Evolutionary conservation across 768 basidiomycete genomes (phyloP).

Genomic region (Neoboletus brunneissimus): DNA sequence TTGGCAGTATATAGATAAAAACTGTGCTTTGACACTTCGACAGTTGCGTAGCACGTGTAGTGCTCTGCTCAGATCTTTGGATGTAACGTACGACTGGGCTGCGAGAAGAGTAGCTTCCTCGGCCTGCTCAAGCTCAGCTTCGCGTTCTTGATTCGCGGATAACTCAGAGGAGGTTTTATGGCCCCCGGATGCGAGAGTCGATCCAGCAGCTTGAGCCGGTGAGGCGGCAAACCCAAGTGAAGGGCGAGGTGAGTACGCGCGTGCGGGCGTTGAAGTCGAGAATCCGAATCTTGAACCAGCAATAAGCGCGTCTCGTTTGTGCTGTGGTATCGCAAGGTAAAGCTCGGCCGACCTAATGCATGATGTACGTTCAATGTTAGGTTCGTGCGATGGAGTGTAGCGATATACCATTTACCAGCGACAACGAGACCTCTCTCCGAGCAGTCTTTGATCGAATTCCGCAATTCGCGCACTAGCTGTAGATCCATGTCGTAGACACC

Average conservation of each 20-base stretch:
- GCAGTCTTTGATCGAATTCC: slow-evolving; percentile 67
- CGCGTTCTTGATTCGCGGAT: slow-evolving; percentile 33
- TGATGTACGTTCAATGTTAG: slow-evolving; percentile 15
- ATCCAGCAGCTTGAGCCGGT: slow-evolving; percentile 30
- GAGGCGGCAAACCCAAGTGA: slow-evolving; percentile 35
- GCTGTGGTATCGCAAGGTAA: slow-evolving; percentile 53
- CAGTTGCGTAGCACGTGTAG: slow-evolving; percentile 62
- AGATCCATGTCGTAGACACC: slow-evolving; percentile 37
- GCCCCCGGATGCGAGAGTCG: slow-evolving; percentile 26
- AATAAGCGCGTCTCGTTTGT: slow-evolving; percentile 39
- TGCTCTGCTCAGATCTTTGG: slow-evolving; percentile 76
- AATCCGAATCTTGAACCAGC: slow-evolving; percentile 36
- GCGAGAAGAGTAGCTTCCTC: slow-evolving; percentile 74
- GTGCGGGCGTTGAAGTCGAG: slow-evolving; percentile 60
- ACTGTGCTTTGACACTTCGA: slow-evolving; percentile 68
- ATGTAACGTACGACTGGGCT: slow-evolving; percentile 70
- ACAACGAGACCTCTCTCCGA: slow-evolving; percentile 65
- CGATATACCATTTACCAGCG: slow-evolving; percentile 73
- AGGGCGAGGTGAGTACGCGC: slow-evolving; percentile 41
- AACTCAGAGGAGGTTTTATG: slow-evolving; percentile 6
- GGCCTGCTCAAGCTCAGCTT: slow-evolving; percentile 48
- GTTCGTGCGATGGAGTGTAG: slow-evolving; percentile 7
- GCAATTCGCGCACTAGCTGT: slow-evolving; percentile 54
- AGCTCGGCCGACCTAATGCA: slow-evolving; percentile 71
- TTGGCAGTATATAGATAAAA: slow-evolving; percentile 74